These are phyloP conservation scores for Ceratocystis alfenasii DNA, from an alignment of 2,329 filamentous ascomycete species.

Conservation along the genomic window DNA sequence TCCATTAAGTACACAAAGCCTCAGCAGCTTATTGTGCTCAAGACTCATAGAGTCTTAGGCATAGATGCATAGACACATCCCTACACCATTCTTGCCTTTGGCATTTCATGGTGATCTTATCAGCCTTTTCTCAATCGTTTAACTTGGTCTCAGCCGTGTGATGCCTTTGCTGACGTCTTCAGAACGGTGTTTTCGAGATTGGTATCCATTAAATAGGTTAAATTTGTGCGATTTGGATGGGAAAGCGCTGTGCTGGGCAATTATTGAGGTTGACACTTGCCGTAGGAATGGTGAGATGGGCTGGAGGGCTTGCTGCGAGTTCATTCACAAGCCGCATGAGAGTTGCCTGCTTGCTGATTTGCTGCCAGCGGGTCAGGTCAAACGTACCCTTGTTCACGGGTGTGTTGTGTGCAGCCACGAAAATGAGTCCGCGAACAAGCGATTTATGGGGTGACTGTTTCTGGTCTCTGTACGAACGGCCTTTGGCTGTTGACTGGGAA, in stretches of 20 bases:
- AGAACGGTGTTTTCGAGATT: too few relatives aligned
- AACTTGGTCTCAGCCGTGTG: too few relatives aligned
- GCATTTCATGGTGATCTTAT: too few relatives aligned
- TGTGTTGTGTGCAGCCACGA: constrained; percentile 13
- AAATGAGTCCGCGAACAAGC: constrained; percentile 9
- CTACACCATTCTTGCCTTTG: too few relatives aligned
- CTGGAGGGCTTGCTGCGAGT: not conserved
- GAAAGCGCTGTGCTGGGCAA: not conserved
- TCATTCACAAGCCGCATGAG: constrained; percentile 11
- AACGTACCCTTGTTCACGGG: constrained; percentile 11
- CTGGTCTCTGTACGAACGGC: not conserved
- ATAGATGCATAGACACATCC: too few relatives aligned
- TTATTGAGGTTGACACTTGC: not conserved
- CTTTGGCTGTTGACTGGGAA: not conserved
- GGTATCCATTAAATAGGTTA: too few relatives aligned
- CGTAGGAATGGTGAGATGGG: not conserved
- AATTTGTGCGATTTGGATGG: too few relatives aligned
- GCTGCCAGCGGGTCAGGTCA: constrained; percentile 15
- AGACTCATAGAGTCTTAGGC: too few relatives aligned
- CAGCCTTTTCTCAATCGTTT: too few relatives aligned
- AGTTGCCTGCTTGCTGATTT: constrained; percentile 17
- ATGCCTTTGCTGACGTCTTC: too few relatives aligned
- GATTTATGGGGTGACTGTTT: not conserved
- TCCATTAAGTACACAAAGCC: too few relatives aligned
- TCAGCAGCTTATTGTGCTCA: too few relatives aligned